Evolutionary conservation across 805 yeast genomes (phyloP).

Genomic region (Wickerhamomyces rabaulensis): DNA sequence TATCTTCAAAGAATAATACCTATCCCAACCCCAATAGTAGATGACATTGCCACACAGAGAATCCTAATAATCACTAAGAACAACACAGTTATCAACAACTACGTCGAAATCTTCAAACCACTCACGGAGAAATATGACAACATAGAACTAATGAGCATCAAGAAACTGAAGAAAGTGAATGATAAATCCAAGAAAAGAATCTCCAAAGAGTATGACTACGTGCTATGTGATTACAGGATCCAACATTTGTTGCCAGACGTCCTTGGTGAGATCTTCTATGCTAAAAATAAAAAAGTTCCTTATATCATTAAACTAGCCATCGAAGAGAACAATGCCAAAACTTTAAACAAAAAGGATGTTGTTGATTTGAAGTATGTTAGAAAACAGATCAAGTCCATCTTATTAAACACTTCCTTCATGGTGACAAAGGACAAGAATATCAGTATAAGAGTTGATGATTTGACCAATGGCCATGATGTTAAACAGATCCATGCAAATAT

Average conservation of each 20-base stretch:
- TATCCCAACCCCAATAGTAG: conserved; percentile 29
- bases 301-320: conserved; percentile 36
- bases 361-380: conserved; percentile 59
- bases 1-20: conserved; percentile 57
- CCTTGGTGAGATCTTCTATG: conserved; percentile 57
- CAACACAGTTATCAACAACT: conserved; percentile 22
- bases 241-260: conserved; percentile 54
- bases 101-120: conserved; percentile 6
- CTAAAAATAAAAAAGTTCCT: conserved; percentile 62
- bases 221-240: conserved; percentile 66
- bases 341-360: conserved; percentile 2
- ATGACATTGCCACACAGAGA: conserved; percentile 1
- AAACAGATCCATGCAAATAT: conserved; percentile 45
- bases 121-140: conserved; percentile 13
- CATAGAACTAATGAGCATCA: conserved; percentile 27
- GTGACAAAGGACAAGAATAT: conserved; percentile 60
- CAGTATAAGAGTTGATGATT: conserved; percentile 47
- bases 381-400: conserved; percentile 60
- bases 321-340: conserved; percentile 1
- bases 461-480: conserved; percentile 23
- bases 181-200: conserved; percentile 42
- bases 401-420: conserved; percentile 56
- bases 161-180: conserved; percentile 53
- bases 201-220: conserved; percentile 57
- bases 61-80: conserved; percentile 69